phyloP scores from a whole-genome alignment of 176 grass and related monocot species.

The Chloris gayana region DNA sequence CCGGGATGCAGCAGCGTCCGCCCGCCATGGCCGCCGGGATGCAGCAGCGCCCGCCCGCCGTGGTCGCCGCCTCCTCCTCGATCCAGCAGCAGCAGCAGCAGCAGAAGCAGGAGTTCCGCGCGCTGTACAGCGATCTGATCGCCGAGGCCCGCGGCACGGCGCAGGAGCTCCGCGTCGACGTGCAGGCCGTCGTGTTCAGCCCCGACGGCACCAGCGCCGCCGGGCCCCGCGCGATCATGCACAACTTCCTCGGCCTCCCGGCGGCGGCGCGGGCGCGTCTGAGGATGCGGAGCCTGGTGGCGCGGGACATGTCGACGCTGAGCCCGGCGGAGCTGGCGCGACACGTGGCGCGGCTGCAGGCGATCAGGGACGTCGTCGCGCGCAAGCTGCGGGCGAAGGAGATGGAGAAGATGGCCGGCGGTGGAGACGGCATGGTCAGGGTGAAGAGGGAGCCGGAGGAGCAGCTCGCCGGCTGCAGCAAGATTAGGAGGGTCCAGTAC shows the following conservation, averaged over 20 bases:
- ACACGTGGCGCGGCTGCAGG: constrained; percentile 2
- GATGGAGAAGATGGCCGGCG: background rate
- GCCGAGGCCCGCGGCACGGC: background rate
- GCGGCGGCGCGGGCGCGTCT: background rate
- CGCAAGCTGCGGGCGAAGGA: background rate
- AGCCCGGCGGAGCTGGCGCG: background rate
- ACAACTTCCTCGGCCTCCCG: background rate
- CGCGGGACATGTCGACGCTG: background rate
- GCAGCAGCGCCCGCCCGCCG: no score
- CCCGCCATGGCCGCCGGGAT: no score
- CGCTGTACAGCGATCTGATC: background rate
- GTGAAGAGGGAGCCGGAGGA: no score
- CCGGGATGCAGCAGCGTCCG: no score
- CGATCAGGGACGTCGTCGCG: background rate
- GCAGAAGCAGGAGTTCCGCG: constrained; percentile 7
- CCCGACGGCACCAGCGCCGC: background rate
- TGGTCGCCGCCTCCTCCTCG: background rate
- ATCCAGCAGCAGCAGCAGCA: background rate
- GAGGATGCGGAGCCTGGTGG: background rate
- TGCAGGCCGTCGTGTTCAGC: background rate
- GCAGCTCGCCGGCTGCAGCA: no score
- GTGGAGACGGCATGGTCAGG: background rate
- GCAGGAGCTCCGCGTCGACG: background rate
- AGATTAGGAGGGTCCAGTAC: no score
- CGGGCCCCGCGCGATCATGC: no score